Base-by-base conservation (phyloP, 768 basidiomycete species). In the Boletus vinaceobasis region DNA sequence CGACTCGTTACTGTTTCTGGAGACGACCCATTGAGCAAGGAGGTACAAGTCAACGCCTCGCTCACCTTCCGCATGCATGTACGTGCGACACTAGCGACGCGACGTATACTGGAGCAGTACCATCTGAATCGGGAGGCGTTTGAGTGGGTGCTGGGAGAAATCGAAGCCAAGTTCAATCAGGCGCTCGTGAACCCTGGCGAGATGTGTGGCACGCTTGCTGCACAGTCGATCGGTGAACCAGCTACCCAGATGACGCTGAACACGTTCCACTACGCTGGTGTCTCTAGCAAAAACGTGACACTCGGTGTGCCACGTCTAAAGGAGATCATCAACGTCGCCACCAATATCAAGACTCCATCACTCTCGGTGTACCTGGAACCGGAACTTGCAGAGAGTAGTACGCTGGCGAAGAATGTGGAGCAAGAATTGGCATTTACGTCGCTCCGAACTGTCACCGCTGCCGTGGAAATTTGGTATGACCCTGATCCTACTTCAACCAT, bases 181-280 rank as follows among this genome's bases (percentile, higher is more conserved):
- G 89, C 97, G 3, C 63, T 96, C 2, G 93, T 84, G 10, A 89
- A 97, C 64, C 92, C 97, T 0, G 95, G 96, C 43, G 97, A 98
- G 74, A 99, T 99, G 97, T 98, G 97, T 60, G 97, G 97, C 42
- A 97, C 94, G 0, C 82, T 98, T 21, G 89, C 96, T 36, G 97
- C 97, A 1, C 97, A 99, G 75, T 98, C 97, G 0, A 99, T 98
- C 60, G 97, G 97, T 72, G 97, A 98, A 77, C 97, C 97, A 0
- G 97, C 97, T 5, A 99, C 97, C 1, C 97, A 99, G 75, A 98
- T 99, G 97, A 98, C 97, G 7, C 74, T 99, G 55, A 99, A 99
- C 72, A 98, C 96, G 0, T 99, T 98, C 90, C 97, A 99, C 74
- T 98, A 98, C 70, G 97, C 97, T 57, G 97, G 97, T 87, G 97